Evolutionary conservation across 441 rosid species (phyloP), one percentile per base, ranked within the genome.

Genomic region (Jatropha podagrica): DNA sequence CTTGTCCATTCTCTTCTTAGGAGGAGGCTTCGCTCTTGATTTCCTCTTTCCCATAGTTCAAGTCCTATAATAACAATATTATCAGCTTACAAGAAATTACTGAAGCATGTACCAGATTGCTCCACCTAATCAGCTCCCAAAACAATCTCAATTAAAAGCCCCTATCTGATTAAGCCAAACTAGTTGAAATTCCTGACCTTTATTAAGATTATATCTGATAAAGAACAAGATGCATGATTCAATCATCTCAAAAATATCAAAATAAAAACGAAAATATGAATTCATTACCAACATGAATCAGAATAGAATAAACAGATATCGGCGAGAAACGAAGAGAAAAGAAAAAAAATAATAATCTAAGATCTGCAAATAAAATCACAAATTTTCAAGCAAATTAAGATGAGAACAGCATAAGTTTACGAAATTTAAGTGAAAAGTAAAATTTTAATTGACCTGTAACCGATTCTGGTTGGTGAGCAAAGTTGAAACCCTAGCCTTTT

Each of bases 1-100:
- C 87, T 89, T 95, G 84, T 93, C 66, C 77, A 66, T 68, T 74
- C 77, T 70, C 70, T 78, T 78, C 65, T 73, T 73, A 62, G 81
- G 77, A 6, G 74, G 81, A 14, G 81, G 81, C 77, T 62, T 78
- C 15, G 78, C 77, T 70, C 77, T 71, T 12, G 71, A 69, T 74
- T 78, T 73, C 69, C 80, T 73, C 56, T 78, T 78, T 18, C 74
- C 80, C 80, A 68, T 73, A 40, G 27, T 70, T 37, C 52, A 23
- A 73, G 20, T 64, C 54, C 76, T 54, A 32, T 5, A 46, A 44
- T 23, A 75, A 18, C 17, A 74, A 48, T 12, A 66, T 12, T 26
- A 60, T 26, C 12, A 20, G 63, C 14, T 59, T 23, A 44, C 48
- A 44, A 7, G 48, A 44, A 44, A 32, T 32, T 32, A 32, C 32